Percentiles rank a stretch among this genome's conserved stretches.
These are phyloP conservation scores for Tricholoma sp. DNA, from an alignment of 768 basidiomycete genomes.

Conservation along the genomic window DNA sequence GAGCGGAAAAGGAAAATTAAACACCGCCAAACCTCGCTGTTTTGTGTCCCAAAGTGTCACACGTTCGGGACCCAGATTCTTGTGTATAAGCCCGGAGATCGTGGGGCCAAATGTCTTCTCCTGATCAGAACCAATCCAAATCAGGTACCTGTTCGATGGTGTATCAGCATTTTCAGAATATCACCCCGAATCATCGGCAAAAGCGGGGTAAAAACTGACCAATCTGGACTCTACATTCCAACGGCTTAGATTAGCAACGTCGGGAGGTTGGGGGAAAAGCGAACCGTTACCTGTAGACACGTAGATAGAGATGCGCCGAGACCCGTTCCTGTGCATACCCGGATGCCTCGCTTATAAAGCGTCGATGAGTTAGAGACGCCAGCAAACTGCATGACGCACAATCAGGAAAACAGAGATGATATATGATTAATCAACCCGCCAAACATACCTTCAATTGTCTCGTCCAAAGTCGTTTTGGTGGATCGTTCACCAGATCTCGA, in stretches of 20 bases:
- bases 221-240: constrained; percentile 36
- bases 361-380: constrained; percentile 78
- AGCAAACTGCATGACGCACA: constrained; percentile 46
- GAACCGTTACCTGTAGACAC: constrained; percentile 52
- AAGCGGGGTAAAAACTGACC: constrained; percentile 35
- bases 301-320: constrained; percentile 77
- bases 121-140: constrained; percentile 80
- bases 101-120: constrained; percentile 72
- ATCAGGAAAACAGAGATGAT: constrained; percentile 2
- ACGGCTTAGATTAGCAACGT: neutral
- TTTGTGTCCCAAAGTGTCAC: constrained; percentile 77
- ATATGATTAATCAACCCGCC: neutral
- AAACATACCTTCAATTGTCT: constrained; percentile 67
- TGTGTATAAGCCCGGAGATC: constrained; percentile 66
- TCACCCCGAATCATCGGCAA: neutral
- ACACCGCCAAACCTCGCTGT: constrained; percentile 39
- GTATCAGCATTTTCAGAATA: constrained; percentile 11
- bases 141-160: constrained; percentile 52
- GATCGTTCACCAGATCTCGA: constrained; percentile 59
- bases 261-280: neutral
- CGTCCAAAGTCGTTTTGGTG: constrained; percentile 71
- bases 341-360: constrained; percentile 75
- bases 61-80: constrained; percentile 68
- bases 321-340: constrained; percentile 79
- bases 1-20: neutral